Evolutionary conservation across 306 rosid species (phyloP).

Genomic region (Gleditsia sinensis): DNA sequence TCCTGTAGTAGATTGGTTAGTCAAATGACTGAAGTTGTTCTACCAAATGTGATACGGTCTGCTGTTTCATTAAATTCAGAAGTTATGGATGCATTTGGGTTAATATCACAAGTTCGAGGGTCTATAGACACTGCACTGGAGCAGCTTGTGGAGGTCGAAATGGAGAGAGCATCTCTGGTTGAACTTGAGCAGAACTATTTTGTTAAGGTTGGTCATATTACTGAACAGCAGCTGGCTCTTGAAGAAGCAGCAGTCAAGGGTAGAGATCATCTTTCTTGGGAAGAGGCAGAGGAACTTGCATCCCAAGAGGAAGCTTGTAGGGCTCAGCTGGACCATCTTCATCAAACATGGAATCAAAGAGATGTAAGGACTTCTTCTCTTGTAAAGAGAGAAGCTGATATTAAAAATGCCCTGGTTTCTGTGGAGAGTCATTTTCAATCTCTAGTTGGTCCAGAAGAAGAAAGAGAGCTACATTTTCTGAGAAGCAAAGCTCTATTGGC

Average conservation of each 20-base stretch:
- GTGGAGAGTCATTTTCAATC: slow-evolving; percentile 72
- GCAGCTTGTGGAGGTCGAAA: slow-evolving; percentile 80
- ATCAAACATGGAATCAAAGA: slow-evolving; percentile 91
- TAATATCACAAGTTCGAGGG: slow-evolving; percentile 87
- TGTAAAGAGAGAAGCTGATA: slow-evolving; percentile 81
- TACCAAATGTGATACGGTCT: slow-evolving; percentile 75
- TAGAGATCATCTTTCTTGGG: slow-evolving; percentile 98
- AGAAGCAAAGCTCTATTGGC: slow-evolving; percentile 65
- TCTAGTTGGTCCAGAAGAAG: slow-evolving; percentile 58
- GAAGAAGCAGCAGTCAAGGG: slow-evolving; percentile 92
- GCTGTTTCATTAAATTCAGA: slow-evolving; percentile 82
- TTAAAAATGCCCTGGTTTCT: slow-evolving; percentile 68
- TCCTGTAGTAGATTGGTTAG: slow-evolving; percentile 69
- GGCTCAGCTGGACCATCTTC: slow-evolving; percentile 86
- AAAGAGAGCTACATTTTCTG: slow-evolving; percentile 52
- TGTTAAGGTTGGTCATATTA: slow-evolving; percentile 79
- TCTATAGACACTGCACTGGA: slow-evolving; percentile 81
- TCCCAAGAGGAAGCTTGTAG: slow-evolving; percentile 97
- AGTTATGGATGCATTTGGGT: slow-evolving; percentile 92
- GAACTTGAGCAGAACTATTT: slow-evolving; percentile 90
- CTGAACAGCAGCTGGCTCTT: slow-evolving; percentile 90
- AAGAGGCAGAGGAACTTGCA: slow-evolving; percentile 98
- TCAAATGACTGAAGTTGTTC: slow-evolving; percentile 84
- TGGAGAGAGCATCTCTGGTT: slow-evolving; percentile 73
- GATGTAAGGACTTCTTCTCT: slow-evolving; percentile 71